A percentile compares a stretch with the other conserved stretches of the same genome.
These are phyloP conservation scores for Leptographium lundbergii DNA, from an alignment of 2,329 filamentous ascomycete species.

Conservation along the genomic window DNA sequence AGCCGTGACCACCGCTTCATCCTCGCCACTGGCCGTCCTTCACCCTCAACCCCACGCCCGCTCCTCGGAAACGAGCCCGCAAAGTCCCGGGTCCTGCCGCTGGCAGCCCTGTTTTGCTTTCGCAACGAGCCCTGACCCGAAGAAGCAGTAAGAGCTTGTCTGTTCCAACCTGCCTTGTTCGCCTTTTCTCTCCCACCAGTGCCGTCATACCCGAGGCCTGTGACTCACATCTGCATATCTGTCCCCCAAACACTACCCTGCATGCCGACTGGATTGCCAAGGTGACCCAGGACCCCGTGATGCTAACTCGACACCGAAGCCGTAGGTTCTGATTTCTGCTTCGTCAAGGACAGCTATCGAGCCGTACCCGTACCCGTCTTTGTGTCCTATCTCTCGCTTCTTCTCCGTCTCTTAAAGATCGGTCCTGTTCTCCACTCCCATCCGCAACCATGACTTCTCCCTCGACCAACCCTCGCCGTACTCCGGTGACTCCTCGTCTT, in stretches of 20 bases:
- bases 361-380: not conserved
- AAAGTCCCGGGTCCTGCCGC: not conserved
- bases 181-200: not conserved
- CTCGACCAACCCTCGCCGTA: constrained; percentile 24
- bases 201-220: not conserved
- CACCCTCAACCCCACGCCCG: not conserved
- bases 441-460: constrained; percentile 10
- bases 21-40: not conserved
- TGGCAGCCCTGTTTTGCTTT: not conserved
- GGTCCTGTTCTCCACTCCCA: not conserved
- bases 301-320: not conserved
- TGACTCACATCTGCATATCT: not conserved
- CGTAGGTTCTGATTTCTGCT: constrained; percentile 9
- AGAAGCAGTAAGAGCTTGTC: not conserved
- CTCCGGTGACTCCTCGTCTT: constrained; percentile 32
- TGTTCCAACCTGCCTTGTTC: not conserved
- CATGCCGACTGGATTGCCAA: not conserved
- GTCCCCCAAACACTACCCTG: not conserved
- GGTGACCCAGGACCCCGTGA: not conserved
- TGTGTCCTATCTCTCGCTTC: not conserved
- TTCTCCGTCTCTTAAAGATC: not conserved
- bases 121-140: not conserved
- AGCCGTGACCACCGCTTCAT: not conserved
- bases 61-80: not conserved
- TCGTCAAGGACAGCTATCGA: constrained; percentile 8